Evolutionary conservation across 345 rosid species (phyloP).

Genomic region (Rhodamnia rubescens): DNA sequence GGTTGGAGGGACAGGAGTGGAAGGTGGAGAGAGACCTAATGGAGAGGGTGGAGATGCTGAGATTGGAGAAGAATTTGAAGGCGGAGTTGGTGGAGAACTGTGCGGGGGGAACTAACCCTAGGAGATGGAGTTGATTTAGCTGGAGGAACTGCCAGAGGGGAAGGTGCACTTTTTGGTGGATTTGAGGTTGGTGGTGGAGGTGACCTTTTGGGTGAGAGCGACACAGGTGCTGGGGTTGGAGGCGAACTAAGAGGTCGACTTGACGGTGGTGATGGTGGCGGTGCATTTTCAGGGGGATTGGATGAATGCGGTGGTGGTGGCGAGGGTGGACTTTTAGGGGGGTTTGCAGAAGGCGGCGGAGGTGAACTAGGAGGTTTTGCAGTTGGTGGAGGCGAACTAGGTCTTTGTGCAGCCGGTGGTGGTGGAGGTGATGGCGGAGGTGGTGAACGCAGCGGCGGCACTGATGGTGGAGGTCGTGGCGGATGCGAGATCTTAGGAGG

Average conservation of each 20-base stretch:
- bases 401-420: constrained; percentile 13
- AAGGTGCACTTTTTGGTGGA: constrained; percentile 16
- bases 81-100: not conserved
- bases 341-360: not conserved
- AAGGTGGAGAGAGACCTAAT: not conserved
- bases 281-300: constrained; percentile 11
- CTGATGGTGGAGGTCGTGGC: not conserved
- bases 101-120: not conserved
- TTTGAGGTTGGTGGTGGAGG: constrained; percentile 22
- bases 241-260: constrained; percentile 8
- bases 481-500: not conserved
- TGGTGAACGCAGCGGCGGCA: not conserved
- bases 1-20: not conserved
- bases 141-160: constrained; percentile 7
- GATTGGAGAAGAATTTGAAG: not conserved
- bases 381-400: constrained; percentile 4
- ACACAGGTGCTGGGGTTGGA: not conserved
- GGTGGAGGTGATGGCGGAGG: constrained; percentile 9
- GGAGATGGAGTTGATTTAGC: constrained; percentile 23
- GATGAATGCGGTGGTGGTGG: constrained; percentile 4
- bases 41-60: not conserved
- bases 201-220: constrained; percentile 15
- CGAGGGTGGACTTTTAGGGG: constrained; percentile 15
- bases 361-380: constrained; percentile 9
- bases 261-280: constrained; percentile 3